phyloP scores from a whole-genome alignment of 169 alveolate genomes.

The Plasmodium knowlesi region DNA sequence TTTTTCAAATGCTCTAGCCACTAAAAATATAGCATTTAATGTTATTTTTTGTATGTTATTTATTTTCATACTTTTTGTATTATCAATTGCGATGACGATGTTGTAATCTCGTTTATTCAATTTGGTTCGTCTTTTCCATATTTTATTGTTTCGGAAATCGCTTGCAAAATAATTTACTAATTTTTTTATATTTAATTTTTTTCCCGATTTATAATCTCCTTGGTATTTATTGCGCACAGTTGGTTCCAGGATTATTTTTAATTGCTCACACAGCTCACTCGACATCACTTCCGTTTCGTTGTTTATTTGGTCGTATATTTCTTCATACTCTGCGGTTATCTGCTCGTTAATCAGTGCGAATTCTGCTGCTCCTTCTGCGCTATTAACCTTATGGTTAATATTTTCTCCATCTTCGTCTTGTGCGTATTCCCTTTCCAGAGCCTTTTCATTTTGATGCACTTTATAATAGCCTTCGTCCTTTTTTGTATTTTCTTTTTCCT shows the following conservation, averaged over 20 bases:
- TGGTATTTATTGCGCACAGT: constrained; percentile 90
- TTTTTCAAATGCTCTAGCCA: constrained; percentile 90
- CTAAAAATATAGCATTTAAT: constrained; percentile 86
- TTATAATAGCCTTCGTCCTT: constrained; percentile 26
- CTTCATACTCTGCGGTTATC: constrained; percentile 36
- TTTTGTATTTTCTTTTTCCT: constrained; percentile 30
- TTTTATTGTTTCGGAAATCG: constrained; percentile 97
- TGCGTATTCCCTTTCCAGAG: constrained; percentile 14
- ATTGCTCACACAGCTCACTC: constrained; percentile 88
- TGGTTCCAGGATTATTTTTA: constrained; percentile 94
- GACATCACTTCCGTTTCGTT: constrained; percentile 79
- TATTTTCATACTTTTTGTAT: constrained; percentile 94
- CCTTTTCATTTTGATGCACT: constrained; percentile 43
- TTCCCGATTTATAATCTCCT: constrained; percentile 98
- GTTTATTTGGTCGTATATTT: constrained; percentile 64
- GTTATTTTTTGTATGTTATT: constrained; percentile 92
- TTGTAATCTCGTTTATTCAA: constrained; percentile 97
- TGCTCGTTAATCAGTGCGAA: background rate
- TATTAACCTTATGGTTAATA: background rate
- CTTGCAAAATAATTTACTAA: constrained; percentile 98
- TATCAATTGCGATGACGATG: constrained; percentile 96
- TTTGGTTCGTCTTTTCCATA: constrained; percentile 98
- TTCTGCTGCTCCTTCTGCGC: background rate
- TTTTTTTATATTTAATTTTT: constrained; percentile 95
- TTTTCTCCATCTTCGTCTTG: background rate